Evolutionary conservation across 768 basidiomycete genomes (phyloP).

Genomic region (Mycena alexandri): DNA sequence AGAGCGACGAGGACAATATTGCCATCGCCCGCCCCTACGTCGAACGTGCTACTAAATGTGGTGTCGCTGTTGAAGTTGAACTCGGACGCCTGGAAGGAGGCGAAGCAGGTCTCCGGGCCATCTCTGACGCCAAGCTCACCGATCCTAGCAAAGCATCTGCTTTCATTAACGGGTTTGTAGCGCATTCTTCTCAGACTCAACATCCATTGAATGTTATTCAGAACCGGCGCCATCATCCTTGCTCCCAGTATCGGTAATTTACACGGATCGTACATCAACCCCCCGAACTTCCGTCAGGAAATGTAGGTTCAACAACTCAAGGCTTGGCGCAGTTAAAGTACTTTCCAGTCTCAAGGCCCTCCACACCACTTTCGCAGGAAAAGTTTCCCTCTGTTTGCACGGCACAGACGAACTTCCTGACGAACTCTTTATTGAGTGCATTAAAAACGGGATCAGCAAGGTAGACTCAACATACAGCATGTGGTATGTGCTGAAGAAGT

Average conservation of each 20-base stretch:
- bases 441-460: conserved; percentile 61
- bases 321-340: neutral
- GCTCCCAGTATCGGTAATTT: conserved; percentile 64
- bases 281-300: conserved; percentile 59
- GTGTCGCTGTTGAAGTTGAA: conserved; percentile 61
- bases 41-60: conserved; percentile 54
- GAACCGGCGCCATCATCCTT: conserved; percentile 59
- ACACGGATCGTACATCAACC: conserved; percentile 59
- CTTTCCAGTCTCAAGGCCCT: conserved; percentile 52
- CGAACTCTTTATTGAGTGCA: conserved; percentile 58
- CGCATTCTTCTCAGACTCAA: neutral
- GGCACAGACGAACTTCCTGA: conserved; percentile 61
- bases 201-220: conserved; percentile 27
- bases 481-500: too few species aligned
- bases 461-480: conserved; percentile 31
- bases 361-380: conserved; percentile 49
- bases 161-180: conserved; percentile 55
- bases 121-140: conserved; percentile 62
- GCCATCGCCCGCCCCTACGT: conserved; percentile 58
- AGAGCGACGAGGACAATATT: conserved; percentile 65
- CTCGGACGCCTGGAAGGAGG: conserved; percentile 63
- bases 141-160: conserved; percentile 55
- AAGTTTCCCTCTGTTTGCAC: conserved; percentile 56
- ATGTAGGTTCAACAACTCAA: conserved; percentile 47
- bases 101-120: conserved; percentile 61